Evolutionary conservation across 2,329 filamentous ascomycete genomes (phyloP).

Genomic region (Stemphylium vesicarium): DNA sequence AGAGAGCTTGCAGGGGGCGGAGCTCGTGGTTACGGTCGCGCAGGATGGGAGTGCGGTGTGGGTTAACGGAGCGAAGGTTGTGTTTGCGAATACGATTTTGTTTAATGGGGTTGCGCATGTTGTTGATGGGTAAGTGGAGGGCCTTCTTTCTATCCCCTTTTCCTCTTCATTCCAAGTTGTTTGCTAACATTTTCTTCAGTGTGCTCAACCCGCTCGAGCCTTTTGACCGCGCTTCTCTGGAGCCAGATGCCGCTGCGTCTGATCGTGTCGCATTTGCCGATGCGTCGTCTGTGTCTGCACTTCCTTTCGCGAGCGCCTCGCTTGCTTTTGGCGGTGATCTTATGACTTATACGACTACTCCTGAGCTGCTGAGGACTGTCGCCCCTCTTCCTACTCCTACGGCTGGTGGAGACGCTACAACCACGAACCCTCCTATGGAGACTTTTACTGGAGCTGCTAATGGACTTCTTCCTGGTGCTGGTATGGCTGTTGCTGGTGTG

Average conservation of each 20-base stretch:
- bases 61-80: constrained; percentile 35
- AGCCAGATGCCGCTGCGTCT: constrained; percentile 20
- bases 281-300: constrained; percentile 22
- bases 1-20: constrained; percentile 25
- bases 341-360: constrained; percentile 34
- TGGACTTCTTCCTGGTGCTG: not conserved
- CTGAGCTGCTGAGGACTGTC: constrained; percentile 31
- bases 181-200: constrained; percentile 8
- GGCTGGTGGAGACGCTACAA: constrained; percentile 2
- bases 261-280: constrained; percentile 32
- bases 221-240: constrained; percentile 28
- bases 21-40: constrained; percentile 33
- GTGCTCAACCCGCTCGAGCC: constrained; percentile 20
- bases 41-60: constrained; percentile 29
- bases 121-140: constrained; percentile 26
- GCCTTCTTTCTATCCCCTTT: not conserved
- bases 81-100: constrained; percentile 32
- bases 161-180: not conserved
- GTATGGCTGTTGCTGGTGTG: constrained; percentile 2
- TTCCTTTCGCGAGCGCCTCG: constrained; percentile 24
- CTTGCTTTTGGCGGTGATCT: constrained; percentile 29
- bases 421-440: not conserved
- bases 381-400: constrained; percentile 27
- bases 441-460: constrained; percentile 5
- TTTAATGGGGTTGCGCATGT: constrained; percentile 37